Base-by-base conservation (phyloP, 2,329 filamentous ascomycete species). In the Aspergillus ustus region DNA sequence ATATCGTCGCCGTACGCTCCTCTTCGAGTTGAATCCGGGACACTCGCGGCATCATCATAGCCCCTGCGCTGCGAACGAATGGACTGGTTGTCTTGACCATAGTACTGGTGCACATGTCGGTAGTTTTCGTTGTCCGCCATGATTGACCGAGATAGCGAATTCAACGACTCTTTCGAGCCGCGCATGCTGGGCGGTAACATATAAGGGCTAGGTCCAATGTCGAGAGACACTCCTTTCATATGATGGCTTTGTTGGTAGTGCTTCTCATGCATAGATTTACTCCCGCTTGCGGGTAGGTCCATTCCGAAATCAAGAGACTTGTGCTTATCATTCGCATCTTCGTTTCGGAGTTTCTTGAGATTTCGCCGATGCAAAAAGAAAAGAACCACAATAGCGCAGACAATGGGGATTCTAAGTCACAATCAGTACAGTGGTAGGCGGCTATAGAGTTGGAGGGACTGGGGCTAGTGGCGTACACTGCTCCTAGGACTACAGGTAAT, bases 261-360 rank as follows among this genome's bases (percentile, higher is more conserved):
- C 64, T 83, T 78, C 64, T 83, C 78, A 13, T 88, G 88, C 72
- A 91, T 84, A 28, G 81, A 84, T 83, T 81, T 84, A 45, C 71
- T 73, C 25, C 73, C 72, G 81, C 50, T 66, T 65, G 62, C 61
- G 45, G 59, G 72, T 63, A 81, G 76, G 60, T 90, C 92, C 72
- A 97, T 78, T 40, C 95, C 95, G 73, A 97, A 99, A 76, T 99
- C 95, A 73, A 98, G 84, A 0, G 92, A 95, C 73, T 90, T 93
- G 77, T 96, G 92, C 68, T 92, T 91, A 76, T 97, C 93, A 65
- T 90, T 87, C 19, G 85, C 84, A 78, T 99, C 95, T 78, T 99
- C 95, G 61, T 83, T 80, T 59, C 83, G 82, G 65, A 92, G 83
- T 70, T 87, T 92, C 74, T 85, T 87, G 44, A 91, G 79, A 70